These are phyloP conservation scores for Trichosporon ovoides DNA, from an alignment of 1,284 basidiomycete species.

Conservation along the genomic window DNA sequence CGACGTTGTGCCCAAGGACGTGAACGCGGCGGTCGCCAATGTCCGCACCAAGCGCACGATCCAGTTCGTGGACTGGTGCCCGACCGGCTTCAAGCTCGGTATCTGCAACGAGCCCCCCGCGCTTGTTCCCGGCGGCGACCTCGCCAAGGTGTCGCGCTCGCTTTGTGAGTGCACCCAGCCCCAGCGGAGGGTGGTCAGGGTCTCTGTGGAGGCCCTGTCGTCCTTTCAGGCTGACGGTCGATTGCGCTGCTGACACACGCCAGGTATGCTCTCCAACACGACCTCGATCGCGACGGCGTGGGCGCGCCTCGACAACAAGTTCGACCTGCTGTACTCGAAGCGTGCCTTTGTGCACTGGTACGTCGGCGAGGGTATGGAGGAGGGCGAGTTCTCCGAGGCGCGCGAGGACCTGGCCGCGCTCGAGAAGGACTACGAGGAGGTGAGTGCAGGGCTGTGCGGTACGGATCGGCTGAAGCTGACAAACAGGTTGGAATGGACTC, in stretches of 20 bases:
- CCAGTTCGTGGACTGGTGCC: conserved; percentile 94
- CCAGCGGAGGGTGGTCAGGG: no score
- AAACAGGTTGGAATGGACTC: conserved; percentile 59
- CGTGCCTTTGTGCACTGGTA: conserved; percentile 90
- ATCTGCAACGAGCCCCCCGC: conserved; percentile 95
- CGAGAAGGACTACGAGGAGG: conserved; percentile 95
- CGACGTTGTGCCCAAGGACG: conserved; percentile 96
- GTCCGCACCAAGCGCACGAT: conserved; percentile 98
- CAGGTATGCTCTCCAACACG: conserved; percentile 69
- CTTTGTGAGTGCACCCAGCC: conserved; percentile 57
- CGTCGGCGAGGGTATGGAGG: conserved; percentile 97
- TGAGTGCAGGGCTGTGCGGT: conserved; percentile 55
- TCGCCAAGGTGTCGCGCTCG: conserved; percentile 88
- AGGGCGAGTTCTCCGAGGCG: conserved; percentile 96
- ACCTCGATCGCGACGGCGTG: conserved; percentile 79
- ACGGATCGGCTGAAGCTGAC: no score
- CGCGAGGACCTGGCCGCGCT: conserved; percentile 94
- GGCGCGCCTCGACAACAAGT: conserved; percentile 96
- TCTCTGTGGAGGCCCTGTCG: no score
- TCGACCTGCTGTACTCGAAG: conserved; percentile 92
- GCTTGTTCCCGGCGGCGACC: conserved; percentile 85
- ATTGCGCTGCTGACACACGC: no score
- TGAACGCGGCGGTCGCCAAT: conserved; percentile 83
- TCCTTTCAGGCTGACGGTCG: no score
- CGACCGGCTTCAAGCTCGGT: conserved; percentile 95